Base-by-base conservation (phyloP, 2,329 filamentous ascomycete genomes). In the Exophiala dermatitidis region DNA sequence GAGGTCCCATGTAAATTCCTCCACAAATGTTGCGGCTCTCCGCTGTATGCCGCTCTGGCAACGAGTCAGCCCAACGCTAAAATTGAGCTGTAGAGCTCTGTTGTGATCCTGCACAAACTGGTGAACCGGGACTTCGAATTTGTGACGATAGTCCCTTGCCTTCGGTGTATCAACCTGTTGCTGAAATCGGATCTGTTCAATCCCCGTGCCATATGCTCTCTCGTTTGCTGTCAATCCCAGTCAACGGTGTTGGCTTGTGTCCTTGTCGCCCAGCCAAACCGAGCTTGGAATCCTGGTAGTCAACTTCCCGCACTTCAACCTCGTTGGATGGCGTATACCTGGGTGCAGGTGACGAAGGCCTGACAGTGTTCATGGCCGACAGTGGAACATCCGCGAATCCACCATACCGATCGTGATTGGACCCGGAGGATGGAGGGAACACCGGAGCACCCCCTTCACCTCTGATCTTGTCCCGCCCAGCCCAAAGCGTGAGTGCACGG, bases 401-500 rank as follows among this genome's bases (percentile, higher is more conserved):
- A 28, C 60, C 52, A 3, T 56, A 51, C 40, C 63, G 64, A 50
- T 63, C 53, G 41, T 52, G 46, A 34, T 43, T 50, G 42, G 52
- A 47, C 47, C 59, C 49, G 36, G 41, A 49, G 30, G 43, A 49
- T n/a, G 52, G 51, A 50, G 49, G 32, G 12, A 43, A 56, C 42
- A 53, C 53, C 33, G 63, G 72, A 9, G 67, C 66, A 19, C 82
- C 82, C 32, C 82, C 81, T 63, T 86, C 83, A 6, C 72, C 80
- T 7, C 81, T 76, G 5, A 73, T 77, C 58, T 81, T 82, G 49
- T 83, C 82, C 1, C 77, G 77, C 30, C 73, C 72, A 50, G 75
- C 73, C 71, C 86, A 81, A 51, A 83, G 76, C 33, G 77, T 75
- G 53, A 83, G 69, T 30, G 84, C 84, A 54, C 88, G 81, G 45